Evolutionary conservation across 768 basidiomycete species (phyloP), one percentile per base, ranked within the genome.

Genomic region (Chlorophyllum brunneum): DNA sequence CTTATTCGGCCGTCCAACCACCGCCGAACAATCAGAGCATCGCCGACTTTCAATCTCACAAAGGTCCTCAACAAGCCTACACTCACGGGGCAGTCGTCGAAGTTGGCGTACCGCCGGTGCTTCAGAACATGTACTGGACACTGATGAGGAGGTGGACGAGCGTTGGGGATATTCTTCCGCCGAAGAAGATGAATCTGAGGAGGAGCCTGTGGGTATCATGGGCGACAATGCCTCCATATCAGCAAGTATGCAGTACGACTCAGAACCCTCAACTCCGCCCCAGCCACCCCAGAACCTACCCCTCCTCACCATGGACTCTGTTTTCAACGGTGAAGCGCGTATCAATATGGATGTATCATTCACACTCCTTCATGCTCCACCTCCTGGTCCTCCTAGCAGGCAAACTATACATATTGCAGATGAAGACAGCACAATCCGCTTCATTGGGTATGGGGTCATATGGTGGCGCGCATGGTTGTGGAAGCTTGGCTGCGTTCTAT

Each of bases 81-180:
- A 69, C 56, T 80, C 77, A 18, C 71, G 77, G 38, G 67, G 70
- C 54, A 81, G 77, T 16, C 71, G 76, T 42, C 75, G 78, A n/a
- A 78, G 74, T 59, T 65, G 80, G 46, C 75, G 70, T 44, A 85
- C 84, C 11, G 78, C 80, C 16, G 74, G 69, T 26, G 79, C 74
- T 20, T 85, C 85, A 5, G 83, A 86, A 27, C 68, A 83, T 63
- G 83, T 75, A 18, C 56, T 80, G 4, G 79, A 71, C 24, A 72
- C 70, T 9, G 83, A 78, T 2, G 78, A 80, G 23, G 81, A 82
- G 33, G 76, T 71, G 53, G 81, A 83, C 38, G 88, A 92, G 57
- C 78, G 89, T n/a, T 94, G 92, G 92, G 92, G 92, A 3, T 94
- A 93, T 67, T 83, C 86, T n/a, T 92, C 92, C 2, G 88, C 81